Evolutionary conservation across 1,139 yeast species (phyloP).

Genomic region (Candida anutae): DNA sequence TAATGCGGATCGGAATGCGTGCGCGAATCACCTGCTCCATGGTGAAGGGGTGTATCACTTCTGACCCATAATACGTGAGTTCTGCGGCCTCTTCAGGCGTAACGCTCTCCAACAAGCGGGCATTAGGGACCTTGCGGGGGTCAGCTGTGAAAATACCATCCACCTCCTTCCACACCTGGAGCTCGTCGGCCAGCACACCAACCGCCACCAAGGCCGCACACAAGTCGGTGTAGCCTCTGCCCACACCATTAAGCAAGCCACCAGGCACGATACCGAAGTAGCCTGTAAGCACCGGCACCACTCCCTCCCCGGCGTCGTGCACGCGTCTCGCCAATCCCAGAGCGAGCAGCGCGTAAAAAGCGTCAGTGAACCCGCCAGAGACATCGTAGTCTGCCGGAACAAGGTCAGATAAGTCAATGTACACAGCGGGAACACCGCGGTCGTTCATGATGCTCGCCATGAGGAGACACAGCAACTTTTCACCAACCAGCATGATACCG

Average conservation of each 20-base stretch:
- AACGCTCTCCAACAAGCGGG: conserved; percentile 75
- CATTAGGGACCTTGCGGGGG: conserved; percentile 89
- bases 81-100: conserved; percentile 99
- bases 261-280: conserved; percentile 94
- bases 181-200: conserved; percentile 83
- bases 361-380: conserved; percentile 51
- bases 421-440: conserved; percentile 66
- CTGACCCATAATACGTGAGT: conserved; percentile 93
- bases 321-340: conserved; percentile 52
- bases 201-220: conserved; percentile 97
- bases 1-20: conserved; percentile 90
- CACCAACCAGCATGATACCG: conserved; percentile 88
- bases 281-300: conserved; percentile 91
- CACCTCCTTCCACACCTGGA: conserved; percentile 98
- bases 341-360: conserved; percentile 60
- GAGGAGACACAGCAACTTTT: conserved; percentile 81
- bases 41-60: conserved; percentile 96
- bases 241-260: conserved; percentile 84
- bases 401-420: conserved; percentile 70
- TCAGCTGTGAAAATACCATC: conserved; percentile 98
- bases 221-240: conserved; percentile 94
- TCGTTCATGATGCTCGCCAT: conserved; percentile 82
- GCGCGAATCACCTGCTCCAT: conserved; percentile 98
- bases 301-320: conserved; percentile 35
- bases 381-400: conserved; percentile 54